phyloP scores from a whole-genome alignment of 78 protist genomes.

The Protostelium mycophagum region DNA sequence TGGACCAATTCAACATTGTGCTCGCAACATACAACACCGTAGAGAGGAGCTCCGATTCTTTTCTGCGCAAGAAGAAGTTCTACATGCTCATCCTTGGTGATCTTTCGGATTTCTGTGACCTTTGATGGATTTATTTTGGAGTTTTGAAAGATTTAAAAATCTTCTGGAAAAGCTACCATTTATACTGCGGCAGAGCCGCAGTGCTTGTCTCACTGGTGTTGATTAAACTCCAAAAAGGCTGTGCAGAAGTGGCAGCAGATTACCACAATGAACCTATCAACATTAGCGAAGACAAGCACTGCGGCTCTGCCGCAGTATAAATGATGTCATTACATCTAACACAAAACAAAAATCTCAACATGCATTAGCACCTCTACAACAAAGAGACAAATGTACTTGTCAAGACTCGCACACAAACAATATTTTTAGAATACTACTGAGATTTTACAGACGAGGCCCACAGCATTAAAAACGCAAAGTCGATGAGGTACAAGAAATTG shows the following conservation, averaged over 20 bases:
- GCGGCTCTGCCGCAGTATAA: too few species aligned
- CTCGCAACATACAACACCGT: slow-evolving; percentile 86
- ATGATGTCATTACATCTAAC: too few species aligned
- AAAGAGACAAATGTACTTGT: slow-evolving; percentile 85
- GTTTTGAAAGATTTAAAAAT: too few species aligned
- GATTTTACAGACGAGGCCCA: slow-evolving; percentile 89
- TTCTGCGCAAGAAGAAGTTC: neutral
- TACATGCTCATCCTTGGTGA: neutral
- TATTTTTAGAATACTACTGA: slow-evolving; percentile 59
- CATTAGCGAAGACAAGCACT: slow-evolving; percentile 34
- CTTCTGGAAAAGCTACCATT: too few species aligned
- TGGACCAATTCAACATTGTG: slow-evolving; percentile 56
- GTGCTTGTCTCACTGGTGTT: too few species aligned
- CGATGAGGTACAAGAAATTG: slow-evolving; percentile 67
- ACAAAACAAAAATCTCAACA: slow-evolving; percentile 80
- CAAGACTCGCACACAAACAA: slow-evolving; percentile 50
- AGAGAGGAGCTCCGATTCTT: neutral
- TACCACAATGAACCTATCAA: slow-evolving; percentile 31
- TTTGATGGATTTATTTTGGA: too few species aligned
- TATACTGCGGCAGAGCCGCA: too few species aligned
- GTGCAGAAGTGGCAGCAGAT: too few species aligned
- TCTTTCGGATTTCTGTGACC: too few species aligned
- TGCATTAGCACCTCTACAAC: slow-evolving; percentile 75
- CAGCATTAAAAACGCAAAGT: slow-evolving; percentile 82
- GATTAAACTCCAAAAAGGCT: too few species aligned